phyloP scores from a whole-genome alignment of 2,329 filamentous ascomycete genomes.

The Curvularia eragrostidis region DNA sequence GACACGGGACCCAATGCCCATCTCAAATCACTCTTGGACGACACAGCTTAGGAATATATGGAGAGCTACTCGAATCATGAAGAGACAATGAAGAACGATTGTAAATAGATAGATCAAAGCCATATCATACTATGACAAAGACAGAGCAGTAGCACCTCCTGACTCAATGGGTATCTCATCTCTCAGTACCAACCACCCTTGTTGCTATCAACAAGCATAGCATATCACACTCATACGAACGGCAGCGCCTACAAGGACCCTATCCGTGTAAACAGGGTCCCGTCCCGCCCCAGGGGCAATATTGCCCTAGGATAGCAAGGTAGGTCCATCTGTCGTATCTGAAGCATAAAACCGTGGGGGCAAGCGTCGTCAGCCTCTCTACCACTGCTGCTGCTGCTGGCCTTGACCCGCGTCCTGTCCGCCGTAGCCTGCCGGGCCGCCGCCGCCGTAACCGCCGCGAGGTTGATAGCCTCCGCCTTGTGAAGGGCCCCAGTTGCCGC shows the following conservation, averaged over 20 bases:
- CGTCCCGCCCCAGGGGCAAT: conserved; percentile 17
- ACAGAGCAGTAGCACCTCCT: conserved; percentile 43
- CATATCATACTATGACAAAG: conserved; percentile 34
- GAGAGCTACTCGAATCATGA: conserved; percentile 17
- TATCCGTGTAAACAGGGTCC: conserved; percentile 12
- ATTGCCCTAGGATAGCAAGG: conserved; percentile 17
- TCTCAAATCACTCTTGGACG: background rate
- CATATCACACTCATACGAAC: conserved; percentile 30
- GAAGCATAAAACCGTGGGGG: conserved; percentile 20
- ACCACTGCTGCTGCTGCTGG: conserved; percentile 45
- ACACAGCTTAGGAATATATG: conserved; percentile 4
- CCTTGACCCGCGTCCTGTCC: conserved; percentile 40
- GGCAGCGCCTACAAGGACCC: conserved; percentile 33
- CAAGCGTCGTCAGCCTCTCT: conserved; percentile 23
- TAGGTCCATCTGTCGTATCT: conserved; percentile 15
- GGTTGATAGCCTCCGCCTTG: conserved; percentile 41
- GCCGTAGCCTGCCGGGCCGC: conserved; percentile 31
- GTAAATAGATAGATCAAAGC: conserved; percentile 30
- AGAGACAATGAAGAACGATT: conserved; percentile 24
- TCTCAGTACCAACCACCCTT: conserved; percentile 46
- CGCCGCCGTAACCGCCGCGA: conserved; percentile 43
- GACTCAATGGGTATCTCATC: conserved; percentile 51
- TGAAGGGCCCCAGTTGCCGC: conserved; percentile 30
- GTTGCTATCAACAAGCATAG: conserved; percentile 37
- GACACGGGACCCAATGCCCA: background rate